Percentiles rank a stretch among this genome's conserved stretches.
Conservation (phyloP, 495 filamentous ascomycete genomes). For the Neurospora sp. region DNA sequence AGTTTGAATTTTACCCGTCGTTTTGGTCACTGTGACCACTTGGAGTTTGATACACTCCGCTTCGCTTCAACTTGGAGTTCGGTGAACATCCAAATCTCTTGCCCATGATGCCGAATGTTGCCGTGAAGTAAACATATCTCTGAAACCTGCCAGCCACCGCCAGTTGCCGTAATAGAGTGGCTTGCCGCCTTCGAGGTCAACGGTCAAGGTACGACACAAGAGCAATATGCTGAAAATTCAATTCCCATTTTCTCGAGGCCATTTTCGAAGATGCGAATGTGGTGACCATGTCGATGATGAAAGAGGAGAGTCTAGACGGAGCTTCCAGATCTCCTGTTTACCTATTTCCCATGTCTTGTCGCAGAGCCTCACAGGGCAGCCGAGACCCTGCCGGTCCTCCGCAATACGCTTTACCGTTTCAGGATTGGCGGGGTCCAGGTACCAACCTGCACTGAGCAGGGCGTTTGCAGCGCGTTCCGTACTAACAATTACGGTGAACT, state of each 20-base stretch:
- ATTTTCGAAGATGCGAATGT: background rate
- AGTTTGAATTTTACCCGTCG: background rate
- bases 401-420: background rate
- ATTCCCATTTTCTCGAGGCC: background rate
- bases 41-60: background rate
- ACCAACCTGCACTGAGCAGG: background rate
- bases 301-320: background rate
- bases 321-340: background rate
- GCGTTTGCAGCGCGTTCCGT: background rate
- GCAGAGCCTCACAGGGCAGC: slow-evolving; percentile 7
- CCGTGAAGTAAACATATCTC: background rate
- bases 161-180: background rate
- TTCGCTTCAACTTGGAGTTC: background rate
- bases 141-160: background rate
- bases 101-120: background rate
- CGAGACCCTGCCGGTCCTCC: background rate
- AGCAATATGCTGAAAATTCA: background rate
- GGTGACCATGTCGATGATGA: background rate
- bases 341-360: background rate
- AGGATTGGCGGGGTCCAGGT: background rate
- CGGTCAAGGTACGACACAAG: background rate
- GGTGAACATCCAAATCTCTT: background rate
- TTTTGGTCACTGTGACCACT: background rate
- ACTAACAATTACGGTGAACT: background rate
- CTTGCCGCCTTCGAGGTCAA: background rate